Base-by-base conservation (phyloP, 2,329 filamentous ascomycete species). In the Stachybotrys echinatus region DNA sequence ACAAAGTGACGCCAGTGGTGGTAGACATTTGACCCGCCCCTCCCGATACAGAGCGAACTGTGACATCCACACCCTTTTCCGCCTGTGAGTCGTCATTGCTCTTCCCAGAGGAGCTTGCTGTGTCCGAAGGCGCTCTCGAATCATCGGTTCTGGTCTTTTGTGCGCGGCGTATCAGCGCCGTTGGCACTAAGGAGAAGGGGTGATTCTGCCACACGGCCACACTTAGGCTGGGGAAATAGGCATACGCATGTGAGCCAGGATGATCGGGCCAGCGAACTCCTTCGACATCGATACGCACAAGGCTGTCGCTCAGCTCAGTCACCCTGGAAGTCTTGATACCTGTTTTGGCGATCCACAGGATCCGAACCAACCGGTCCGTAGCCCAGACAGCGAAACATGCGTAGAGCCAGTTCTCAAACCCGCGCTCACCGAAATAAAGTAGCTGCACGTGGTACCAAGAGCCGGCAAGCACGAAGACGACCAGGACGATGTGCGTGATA, bases 191-290 rank as follows among this genome's bases (percentile, higher is more conserved):
- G 1, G 74, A 77, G 56, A 81, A 81, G 0, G 77, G 77, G 55
- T 81, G 79, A 43, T 76, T 80, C 57, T 80, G 76, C 76, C 77
- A 81, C 2, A 78, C 55, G 0, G 69, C 71, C 27, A 8, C 10
- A 14, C 27, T 34, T 34, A 34, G 14, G 10, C 14, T 34, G 0
- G 77, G 76, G 55, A 81, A 79, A 56, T 77, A 78, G 0, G 71
- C 60, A 50, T 77, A 80, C 0, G 64, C 70, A 47, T 75, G 69
- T 3, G 65, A 57, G 2, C 65, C 67, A 0, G 65, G 64, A 7
- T 53, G 50, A 0, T 51, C 49, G 4, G 53, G 56, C 64, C 66
- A 75, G 39, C 65, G 54, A 6, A 73, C 52, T 4, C 67, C 70
- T 2, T 60, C 59, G 12, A 79, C 54, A 48, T 76, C 70, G 17